Base-by-base conservation (phyloP, 371 early-diverging fungal genomes). In the Apophysomyces variabilis region DNA sequence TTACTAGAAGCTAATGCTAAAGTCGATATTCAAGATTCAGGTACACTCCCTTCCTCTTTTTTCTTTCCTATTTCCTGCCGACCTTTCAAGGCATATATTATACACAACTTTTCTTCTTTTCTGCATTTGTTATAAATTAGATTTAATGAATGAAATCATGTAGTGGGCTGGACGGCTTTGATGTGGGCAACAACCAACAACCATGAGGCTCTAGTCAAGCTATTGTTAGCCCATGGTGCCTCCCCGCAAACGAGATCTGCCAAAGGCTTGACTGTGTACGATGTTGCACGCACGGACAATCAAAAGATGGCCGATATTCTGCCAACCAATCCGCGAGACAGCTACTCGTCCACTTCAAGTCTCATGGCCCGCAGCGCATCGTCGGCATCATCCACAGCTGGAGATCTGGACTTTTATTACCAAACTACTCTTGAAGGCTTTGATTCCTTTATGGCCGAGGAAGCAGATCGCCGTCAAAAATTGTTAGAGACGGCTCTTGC, bases 131-230 rank as follows among this genome's bases (percentile, higher is more conserved):
- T 35, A 43, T 13, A 44, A 16, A 50, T 3, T 16, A 50, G 54
- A 50, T 21, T 50, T 50, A 50, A 50, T 50, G 21, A 26, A 50
- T 50, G 21, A 50, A 45, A 26, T 62, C 38, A 37, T 58, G 32
- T 74, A 89, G 93, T 86, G 67, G 98, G 98, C 18, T 97, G 98
- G 98, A 90, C 96, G 5, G 91, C 96, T n/a, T 85, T 96, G 57
- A 90, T 96, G 85, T 97, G 98, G 98, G 96, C 98, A 2, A 91
- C 92, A 50, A 92, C 92, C 68, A 96, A 94, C 79, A 89, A 90
- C 62, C 90, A 94, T 79, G 88, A 89, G 64, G 75, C 75, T 9
- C 75, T 92, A 36, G 93, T 93, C 60, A 86, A 87, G 64, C 58
- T 91, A n/a, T 82, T 96, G 58, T 66, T 96, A 32, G 91, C 92